Conservation (phyloP, 345 rosid species). For the Linum usitatissimum region DNA sequence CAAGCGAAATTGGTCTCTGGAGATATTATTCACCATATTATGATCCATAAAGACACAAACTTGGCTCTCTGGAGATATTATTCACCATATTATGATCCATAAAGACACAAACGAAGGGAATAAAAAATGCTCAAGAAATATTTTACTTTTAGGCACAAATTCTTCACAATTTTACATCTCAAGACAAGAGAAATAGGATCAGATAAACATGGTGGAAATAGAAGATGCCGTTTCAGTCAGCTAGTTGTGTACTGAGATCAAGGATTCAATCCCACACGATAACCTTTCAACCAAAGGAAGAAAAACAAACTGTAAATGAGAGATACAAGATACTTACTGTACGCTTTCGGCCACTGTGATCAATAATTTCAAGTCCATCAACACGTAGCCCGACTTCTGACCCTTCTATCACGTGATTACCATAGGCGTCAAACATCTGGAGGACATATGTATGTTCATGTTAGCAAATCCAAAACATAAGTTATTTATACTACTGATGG, state of each 20-base stretch:
- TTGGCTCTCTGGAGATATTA: neutral
- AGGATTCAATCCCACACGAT: no score
- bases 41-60: neutral
- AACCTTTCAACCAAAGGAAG: neutral
- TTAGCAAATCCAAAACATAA: neutral
- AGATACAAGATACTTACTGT: constrained; percentile 26
- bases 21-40: neutral
- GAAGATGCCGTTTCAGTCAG: no score
- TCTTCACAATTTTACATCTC: neutral
- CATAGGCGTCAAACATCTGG: constrained; percentile 48
- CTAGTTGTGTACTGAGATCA: no score
- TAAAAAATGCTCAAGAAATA: no score
- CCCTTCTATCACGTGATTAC: constrained; percentile 41
- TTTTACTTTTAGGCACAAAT: no score
- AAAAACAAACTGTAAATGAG: neutral
- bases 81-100: neutral
- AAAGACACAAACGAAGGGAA: no score
- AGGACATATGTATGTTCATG: neutral
- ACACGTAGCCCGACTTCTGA: constrained; percentile 27
- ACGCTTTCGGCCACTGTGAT: constrained; percentile 18
- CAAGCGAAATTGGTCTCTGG: neutral
- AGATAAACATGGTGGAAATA: no score
- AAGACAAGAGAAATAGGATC: no score
- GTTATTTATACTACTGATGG: neutral
- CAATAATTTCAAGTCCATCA: constrained; percentile 37